Evolutionary conservation across 768 basidiomycete species (phyloP).

Genomic region (Exidia glandulosa): DNA sequence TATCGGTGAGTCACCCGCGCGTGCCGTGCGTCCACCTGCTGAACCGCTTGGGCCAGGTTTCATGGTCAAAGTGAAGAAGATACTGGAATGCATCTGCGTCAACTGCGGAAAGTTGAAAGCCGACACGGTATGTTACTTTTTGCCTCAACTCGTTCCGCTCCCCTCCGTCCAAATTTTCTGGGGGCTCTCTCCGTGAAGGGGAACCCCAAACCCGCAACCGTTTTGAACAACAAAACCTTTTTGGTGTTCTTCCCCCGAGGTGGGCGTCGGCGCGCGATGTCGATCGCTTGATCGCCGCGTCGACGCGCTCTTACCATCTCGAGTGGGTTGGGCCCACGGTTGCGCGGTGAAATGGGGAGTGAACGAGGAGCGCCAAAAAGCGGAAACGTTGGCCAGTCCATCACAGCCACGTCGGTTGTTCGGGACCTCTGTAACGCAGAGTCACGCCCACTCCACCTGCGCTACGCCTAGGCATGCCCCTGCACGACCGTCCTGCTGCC

Average conservation of each 20-base stretch:
- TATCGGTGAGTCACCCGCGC: conserved; percentile 50
- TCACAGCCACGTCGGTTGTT: conserved; percentile 36
- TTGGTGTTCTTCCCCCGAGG: conserved; percentile 74
- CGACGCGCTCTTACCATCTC: conserved; percentile 29
- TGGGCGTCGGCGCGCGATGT: conserved; percentile 72
- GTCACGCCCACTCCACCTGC: conserved; percentile 29
- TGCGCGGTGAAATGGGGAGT: conserved; percentile 95
- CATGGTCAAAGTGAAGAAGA: conserved; percentile 98
- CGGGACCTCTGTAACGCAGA: conserved; percentile 60
- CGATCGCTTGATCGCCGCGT: conserved; percentile 92
- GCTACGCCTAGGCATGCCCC: conserved; percentile 30
- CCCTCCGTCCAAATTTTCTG: conserved; percentile 91
- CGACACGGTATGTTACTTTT: conserved; percentile 86
- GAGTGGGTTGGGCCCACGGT: conserved; percentile 67
- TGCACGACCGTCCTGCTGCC: not conserved
- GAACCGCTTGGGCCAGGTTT: conserved; percentile 46
- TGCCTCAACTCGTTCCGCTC: conserved; percentile 81
- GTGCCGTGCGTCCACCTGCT: not conserved
- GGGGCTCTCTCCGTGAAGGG: conserved; percentile 91
- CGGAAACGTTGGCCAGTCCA: conserved; percentile 13
- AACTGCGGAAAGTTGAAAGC: conserved; percentile 98
- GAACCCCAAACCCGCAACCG: conserved; percentile 89
- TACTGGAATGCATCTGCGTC: conserved; percentile 96
- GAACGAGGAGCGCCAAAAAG: conserved; percentile 88
- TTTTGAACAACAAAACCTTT: conserved; percentile 63